phyloP scores from a whole-genome alignment of 495 filamentous ascomycete genomes.

The Podospora pseudoanserina region DNA sequence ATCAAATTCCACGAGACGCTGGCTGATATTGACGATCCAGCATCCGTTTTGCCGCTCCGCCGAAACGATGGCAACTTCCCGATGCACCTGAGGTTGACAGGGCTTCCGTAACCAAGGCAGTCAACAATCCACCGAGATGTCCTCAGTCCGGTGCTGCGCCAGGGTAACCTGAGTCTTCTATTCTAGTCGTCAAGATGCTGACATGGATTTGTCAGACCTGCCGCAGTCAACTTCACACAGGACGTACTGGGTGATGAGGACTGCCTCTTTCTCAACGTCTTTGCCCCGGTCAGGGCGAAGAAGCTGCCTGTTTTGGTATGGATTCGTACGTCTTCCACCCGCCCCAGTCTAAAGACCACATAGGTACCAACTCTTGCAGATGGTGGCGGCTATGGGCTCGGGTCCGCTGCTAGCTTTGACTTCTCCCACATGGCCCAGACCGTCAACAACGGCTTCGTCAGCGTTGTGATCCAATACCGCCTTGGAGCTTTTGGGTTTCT shows the following conservation, averaged over 20 bases:
- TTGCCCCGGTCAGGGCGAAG: conserved; percentile 22
- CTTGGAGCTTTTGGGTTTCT: conserved; percentile 29
- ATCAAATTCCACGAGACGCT: not conserved
- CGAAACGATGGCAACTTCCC: not conserved
- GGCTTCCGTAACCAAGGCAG: not conserved
- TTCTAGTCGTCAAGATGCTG: not conserved
- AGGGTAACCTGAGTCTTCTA: not conserved
- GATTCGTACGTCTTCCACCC: conserved; percentile 21
- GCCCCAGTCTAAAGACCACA: too few species aligned
- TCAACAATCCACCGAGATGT: not conserved
- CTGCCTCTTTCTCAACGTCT: conserved; percentile 41
- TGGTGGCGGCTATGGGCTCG: conserved; percentile 41
- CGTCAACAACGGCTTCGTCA: conserved; percentile 26
- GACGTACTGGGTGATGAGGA: conserved; percentile 5
- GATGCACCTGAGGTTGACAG: not conserved
- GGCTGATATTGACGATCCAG: not conserved
- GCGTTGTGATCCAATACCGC: conserved; percentile 33
- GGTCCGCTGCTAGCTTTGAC: conserved; percentile 23
- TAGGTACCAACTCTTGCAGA: conserved; percentile 5
- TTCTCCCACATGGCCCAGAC: not conserved
- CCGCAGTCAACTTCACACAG: not conserved
- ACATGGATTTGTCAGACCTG: not conserved
- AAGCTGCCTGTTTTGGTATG: conserved; percentile 39
- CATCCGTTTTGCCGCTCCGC: conserved; percentile 3
- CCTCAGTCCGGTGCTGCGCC: not conserved